Conservation (phyloP, 179 eudicot genomes). For the Drosera spatulata region DNA sequence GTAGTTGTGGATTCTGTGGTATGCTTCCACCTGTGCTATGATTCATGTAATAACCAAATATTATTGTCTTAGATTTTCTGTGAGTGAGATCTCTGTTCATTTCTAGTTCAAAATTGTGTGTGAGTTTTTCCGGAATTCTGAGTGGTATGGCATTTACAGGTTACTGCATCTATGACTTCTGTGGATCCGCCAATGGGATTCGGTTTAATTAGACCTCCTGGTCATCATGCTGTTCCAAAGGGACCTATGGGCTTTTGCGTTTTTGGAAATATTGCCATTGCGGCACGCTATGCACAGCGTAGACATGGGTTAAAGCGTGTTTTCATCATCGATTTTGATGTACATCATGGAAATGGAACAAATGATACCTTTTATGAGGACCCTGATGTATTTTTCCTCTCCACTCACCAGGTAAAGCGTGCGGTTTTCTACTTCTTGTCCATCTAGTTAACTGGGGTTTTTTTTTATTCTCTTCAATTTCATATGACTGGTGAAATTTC, state of each 20-base stretch:
- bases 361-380: slow-evolving; percentile 90
- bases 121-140: too few relatives aligned
- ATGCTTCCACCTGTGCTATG: slow-evolving; percentile 21
- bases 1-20: slow-evolving; percentile 89
- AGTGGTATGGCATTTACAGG: slow-evolving; percentile 37
- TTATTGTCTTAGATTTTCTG: neutral
- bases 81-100: neutral
- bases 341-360: slow-evolving; percentile 97
- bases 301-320: slow-evolving; percentile 80
- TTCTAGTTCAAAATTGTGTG: neutral
- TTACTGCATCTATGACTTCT: slow-evolving; percentile 53
- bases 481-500: too few relatives aligned
- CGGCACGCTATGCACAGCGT: slow-evolving; percentile 90
- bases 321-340: slow-evolving; percentile 90
- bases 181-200: slow-evolving; percentile 70
- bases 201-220: slow-evolving; percentile 89
- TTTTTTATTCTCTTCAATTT: too few relatives aligned
- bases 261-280: slow-evolving; percentile 88
- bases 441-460: too few relatives aligned
- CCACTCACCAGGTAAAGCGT: slow-evolving; percentile 68
- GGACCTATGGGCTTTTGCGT: slow-evolving; percentile 99
- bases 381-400: slow-evolving; percentile 81
- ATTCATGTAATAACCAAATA: neutral
- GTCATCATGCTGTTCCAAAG: slow-evolving; percentile 91
- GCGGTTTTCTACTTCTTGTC: too few relatives aligned